phyloP scores from a whole-genome alignment of 805 yeast genomes.

The Wickerhamiella qilinensis region DNA sequence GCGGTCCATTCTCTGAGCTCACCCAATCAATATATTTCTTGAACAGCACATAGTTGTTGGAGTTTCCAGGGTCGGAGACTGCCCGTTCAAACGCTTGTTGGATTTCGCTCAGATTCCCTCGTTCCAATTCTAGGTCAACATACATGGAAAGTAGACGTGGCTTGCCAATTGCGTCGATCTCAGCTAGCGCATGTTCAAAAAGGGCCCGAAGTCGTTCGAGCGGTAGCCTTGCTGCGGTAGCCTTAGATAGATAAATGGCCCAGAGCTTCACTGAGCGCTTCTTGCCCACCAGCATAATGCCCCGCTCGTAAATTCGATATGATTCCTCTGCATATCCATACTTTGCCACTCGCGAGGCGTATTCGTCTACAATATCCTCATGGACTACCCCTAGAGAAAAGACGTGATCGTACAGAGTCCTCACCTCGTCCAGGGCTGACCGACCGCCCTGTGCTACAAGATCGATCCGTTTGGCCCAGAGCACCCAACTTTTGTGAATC shows the following conservation, averaged over 20 bases:
- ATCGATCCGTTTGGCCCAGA: constrained; percentile 67
- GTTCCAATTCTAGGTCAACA: neutral
- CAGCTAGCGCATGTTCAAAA: constrained; percentile 38
- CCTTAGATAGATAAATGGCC: constrained; percentile 46
- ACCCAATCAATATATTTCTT: neutral
- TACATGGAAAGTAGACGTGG: no score
- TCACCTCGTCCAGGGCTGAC: constrained; percentile 20
- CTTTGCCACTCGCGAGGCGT: constrained; percentile 43
- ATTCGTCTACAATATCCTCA: constrained; percentile 47
- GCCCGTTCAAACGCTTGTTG: neutral
- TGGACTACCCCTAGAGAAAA: constrained; percentile 51
- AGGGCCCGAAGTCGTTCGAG: constrained; percentile 50
- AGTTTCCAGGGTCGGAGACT: neutral
- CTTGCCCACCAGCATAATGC: constrained; percentile 42
- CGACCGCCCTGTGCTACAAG: constrained; percentile 39
- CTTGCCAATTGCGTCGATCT: neutral
- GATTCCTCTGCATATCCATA: constrained; percentile 31
- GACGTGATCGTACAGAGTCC: constrained; percentile 34
- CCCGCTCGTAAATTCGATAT: constrained; percentile 51
- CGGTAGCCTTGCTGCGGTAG: constrained; percentile 24
- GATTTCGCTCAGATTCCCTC: neutral
- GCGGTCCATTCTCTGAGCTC: neutral
- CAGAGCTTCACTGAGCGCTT: constrained; percentile 55
- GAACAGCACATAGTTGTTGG: neutral
- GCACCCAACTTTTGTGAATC: constrained; percentile 39